These are phyloP conservation scores for Penicillium diatomitis DNA, from an alignment of 495 filamentous ascomycete species.

Conservation along the genomic window DNA sequence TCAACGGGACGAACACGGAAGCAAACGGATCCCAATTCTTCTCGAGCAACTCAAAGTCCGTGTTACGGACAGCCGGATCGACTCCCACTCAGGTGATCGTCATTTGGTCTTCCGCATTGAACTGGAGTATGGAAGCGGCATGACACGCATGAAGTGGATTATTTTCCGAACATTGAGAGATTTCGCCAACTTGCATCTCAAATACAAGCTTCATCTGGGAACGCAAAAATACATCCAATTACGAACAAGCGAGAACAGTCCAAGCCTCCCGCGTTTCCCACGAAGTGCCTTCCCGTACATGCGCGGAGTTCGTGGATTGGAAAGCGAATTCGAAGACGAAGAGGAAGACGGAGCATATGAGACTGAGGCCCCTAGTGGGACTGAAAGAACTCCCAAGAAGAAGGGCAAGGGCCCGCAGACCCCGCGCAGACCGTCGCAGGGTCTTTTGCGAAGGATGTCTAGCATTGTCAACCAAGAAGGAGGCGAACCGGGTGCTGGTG, in stretches of 20 bases:
- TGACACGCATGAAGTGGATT: slow-evolving; percentile 95
- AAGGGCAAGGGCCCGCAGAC: slow-evolving; percentile 43
- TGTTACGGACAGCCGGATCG: slow-evolving; percentile 70
- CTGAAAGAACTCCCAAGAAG: slow-evolving; percentile 43
- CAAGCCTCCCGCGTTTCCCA: slow-evolving; percentile 75
- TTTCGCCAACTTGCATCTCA: slow-evolving; percentile 84
- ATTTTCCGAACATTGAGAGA: slow-evolving; percentile 80
- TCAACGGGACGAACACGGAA: slow-evolving; percentile 91
- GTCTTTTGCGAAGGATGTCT: slow-evolving; percentile 45
- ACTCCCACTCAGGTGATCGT: slow-evolving; percentile 55
- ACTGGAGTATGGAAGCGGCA: slow-evolving; percentile 90
- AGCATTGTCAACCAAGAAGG: slow-evolving; percentile 40
- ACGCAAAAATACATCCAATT: slow-evolving; percentile 72
- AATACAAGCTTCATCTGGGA: slow-evolving; percentile 76
- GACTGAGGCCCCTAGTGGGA: slow-evolving; percentile 49
- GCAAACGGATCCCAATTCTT: slow-evolving; percentile 87
- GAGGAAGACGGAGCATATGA: slow-evolving; percentile 59
- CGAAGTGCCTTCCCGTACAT: slow-evolving; percentile 87
- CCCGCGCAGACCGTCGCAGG: slow-evolving; percentile 44
- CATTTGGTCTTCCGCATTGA: slow-evolving; percentile 87
- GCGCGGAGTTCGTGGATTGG: slow-evolving; percentile 69
- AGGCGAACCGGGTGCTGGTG: slow-evolving; percentile 28
- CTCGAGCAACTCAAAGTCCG: slow-evolving; percentile 90
- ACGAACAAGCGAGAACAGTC: slow-evolving; percentile 41
- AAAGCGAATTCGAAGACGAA: slow-evolving; percentile 70